A percentile compares a stretch with the other conserved stretches of the same genome.
phyloP scores from a whole-genome alignment of 2,329 filamentous ascomycete species.

The Trichoderma sp. region DNA sequence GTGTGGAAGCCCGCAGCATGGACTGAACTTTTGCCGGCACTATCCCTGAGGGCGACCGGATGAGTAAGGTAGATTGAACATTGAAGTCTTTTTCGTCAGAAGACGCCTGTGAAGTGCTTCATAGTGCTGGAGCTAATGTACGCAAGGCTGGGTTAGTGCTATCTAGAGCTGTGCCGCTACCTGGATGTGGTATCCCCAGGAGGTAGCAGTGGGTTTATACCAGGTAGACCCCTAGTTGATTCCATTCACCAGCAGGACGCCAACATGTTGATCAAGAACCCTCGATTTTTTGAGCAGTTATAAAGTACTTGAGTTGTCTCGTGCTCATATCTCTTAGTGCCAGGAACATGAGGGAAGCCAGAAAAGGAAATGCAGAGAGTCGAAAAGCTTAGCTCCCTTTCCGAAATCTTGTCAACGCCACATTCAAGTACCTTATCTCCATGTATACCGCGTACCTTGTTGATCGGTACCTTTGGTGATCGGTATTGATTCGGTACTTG shows the following conservation, averaged over 20 bases:
- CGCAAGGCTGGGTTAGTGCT: background rate
- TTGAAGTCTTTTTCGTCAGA: background rate
- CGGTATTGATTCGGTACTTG: background rate
- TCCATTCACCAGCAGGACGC: background rate
- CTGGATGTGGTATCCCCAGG: background rate
- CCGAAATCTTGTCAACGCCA: background rate
- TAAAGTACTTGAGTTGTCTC: background rate
- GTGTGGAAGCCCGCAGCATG: background rate
- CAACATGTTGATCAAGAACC: background rate
- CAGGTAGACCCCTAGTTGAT: background rate
- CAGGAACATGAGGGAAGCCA: background rate
- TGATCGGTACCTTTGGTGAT: background rate
- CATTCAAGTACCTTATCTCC: background rate
- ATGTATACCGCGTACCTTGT: background rate
- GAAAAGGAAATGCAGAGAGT: background rate
- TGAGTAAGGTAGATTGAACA: slow-evolving; percentile 7
- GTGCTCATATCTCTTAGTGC: background rate
- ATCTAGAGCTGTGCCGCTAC: background rate
- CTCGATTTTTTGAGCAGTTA: background rate
- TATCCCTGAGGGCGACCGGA: background rate
- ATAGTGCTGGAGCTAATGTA: background rate
- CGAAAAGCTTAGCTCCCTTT: background rate
- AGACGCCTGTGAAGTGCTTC: background rate
- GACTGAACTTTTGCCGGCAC: background rate
- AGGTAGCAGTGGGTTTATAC: background rate